These are phyloP conservation scores for Epichloe festucae DNA, from an alignment of 2,329 filamentous ascomycete species.

Conservation along the genomic window DNA sequence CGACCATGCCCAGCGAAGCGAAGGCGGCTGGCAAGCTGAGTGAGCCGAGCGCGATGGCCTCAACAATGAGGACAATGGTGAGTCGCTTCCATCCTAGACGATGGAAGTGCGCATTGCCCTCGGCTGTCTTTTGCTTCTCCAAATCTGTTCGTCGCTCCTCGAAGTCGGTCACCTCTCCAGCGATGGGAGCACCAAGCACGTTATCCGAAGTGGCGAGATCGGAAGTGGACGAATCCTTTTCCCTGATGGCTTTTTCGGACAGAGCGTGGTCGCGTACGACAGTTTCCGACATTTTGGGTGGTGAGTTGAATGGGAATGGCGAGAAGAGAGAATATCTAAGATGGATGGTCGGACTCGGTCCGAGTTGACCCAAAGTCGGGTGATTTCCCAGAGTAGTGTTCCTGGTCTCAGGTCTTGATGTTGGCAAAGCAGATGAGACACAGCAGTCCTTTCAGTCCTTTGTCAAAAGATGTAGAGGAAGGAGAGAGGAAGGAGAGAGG, in stretches of 20 bases:
- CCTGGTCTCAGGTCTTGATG: not conserved
- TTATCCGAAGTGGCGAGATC: constrained; percentile 11
- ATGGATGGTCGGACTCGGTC: no score
- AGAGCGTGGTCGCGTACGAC: constrained; percentile 5
- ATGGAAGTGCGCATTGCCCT: constrained; percentile 36
- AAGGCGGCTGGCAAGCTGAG: constrained; percentile 39
- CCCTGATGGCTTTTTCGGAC: not conserved
- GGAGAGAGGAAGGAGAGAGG: not conserved
- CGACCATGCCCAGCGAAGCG: constrained; percentile 40
- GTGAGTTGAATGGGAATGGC: not conserved
- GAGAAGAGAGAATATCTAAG: not conserved
- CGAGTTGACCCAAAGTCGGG: no score
- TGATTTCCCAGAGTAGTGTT: no score
- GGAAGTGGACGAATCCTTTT: constrained; percentile 5
- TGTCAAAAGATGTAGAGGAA: not conserved
- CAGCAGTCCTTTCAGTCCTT: not conserved
- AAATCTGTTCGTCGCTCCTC: constrained; percentile 24
- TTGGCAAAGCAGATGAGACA: not conserved
- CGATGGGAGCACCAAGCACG: constrained; percentile 15
- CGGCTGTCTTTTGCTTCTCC: constrained; percentile 32
- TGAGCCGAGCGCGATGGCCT: constrained; percentile 41
- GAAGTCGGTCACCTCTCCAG: constrained; percentile 25
- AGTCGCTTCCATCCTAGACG: constrained; percentile 44
- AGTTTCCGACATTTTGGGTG: constrained; percentile 3
- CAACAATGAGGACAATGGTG: constrained; percentile 41